Evolutionary conservation across 169 alveolate species (phyloP).

Genomic region (Cryptosporidium tyzzeri): DNA sequence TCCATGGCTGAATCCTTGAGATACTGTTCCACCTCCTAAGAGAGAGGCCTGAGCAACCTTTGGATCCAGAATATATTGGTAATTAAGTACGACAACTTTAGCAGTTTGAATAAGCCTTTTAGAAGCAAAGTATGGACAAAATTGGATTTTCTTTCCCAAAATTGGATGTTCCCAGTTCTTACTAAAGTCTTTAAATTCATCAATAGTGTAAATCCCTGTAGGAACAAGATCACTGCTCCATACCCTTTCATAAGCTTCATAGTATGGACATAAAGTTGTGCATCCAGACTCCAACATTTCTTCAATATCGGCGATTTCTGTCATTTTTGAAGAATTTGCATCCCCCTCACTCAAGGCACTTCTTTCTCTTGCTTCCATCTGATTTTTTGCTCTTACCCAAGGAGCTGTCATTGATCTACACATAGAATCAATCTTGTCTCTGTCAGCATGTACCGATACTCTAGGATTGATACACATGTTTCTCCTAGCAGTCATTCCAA

Average conservation of each 20-base stretch:
- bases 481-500: constrained; percentile 91
- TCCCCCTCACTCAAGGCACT: constrained; percentile 7
- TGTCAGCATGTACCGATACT: constrained; percentile 88
- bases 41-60: constrained; percentile 88
- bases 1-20: constrained; percentile 71
- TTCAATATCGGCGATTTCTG: constrained; percentile 47
- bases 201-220: constrained; percentile 95
- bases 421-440: constrained; percentile 90
- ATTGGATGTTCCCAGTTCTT: constrained; percentile 82
- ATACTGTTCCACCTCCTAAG: constrained; percentile 73
- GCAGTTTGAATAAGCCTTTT: constrained; percentile 92
- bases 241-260: constrained; percentile 85
- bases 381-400: constrained; percentile 84
- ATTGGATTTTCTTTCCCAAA: constrained; percentile 77
- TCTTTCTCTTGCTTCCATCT: constrained; percentile 9
- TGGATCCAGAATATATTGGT: constrained; percentile 96
- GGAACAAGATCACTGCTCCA: constrained; percentile 82
- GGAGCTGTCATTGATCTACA: constrained; percentile 87
- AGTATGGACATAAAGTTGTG: constrained; percentile 80
- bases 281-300: constrained; percentile 76
- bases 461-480: constrained; percentile 93
- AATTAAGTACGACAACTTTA: constrained; percentile 95
- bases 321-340: constrained; percentile 10
- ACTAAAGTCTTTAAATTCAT: constrained; percentile 90
- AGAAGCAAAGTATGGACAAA: constrained; percentile 97